phyloP scores from a whole-genome alignment of 495 filamentous ascomycete genomes.

The Cercophora sp. region DNA sequence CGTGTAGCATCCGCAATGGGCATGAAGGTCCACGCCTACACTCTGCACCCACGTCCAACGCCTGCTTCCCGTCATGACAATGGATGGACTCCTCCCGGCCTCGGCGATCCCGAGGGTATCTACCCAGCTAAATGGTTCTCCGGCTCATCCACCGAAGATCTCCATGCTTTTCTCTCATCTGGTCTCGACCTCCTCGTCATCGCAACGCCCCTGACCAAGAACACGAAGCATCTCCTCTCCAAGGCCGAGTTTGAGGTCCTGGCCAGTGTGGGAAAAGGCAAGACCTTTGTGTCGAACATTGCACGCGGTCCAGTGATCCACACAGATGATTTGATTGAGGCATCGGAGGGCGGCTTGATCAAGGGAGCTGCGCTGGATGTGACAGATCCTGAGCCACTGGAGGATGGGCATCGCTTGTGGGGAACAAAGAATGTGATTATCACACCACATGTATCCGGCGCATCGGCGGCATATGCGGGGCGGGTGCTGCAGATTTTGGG shows the following conservation, averaged over 20 bases:
- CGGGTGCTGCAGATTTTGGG: slow-evolving; percentile 55
- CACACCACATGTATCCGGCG: slow-evolving; percentile 74
- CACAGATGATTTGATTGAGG: slow-evolving; percentile 61
- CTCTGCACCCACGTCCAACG: slow-evolving; percentile 60
- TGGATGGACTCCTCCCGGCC: slow-evolving; percentile 68
- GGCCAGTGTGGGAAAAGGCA: slow-evolving; percentile 17
- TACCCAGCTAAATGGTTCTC: slow-evolving; percentile 74
- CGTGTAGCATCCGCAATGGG: slow-evolving; percentile 69
- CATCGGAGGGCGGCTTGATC: slow-evolving; percentile 55
- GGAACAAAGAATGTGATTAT: slow-evolving; percentile 66
- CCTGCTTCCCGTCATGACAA: slow-evolving; percentile 56
- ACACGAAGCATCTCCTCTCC: slow-evolving; percentile 62
- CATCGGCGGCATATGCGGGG: slow-evolving; percentile 55
- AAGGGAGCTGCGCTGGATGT: slow-evolving; percentile 79
- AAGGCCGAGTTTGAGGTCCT: slow-evolving; percentile 64
- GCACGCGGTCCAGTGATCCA: slow-evolving; percentile 68
- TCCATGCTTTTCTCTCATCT: slow-evolving; percentile 63
- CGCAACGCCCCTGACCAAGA: slow-evolving; percentile 66
- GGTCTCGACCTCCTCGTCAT: slow-evolving; percentile 74
- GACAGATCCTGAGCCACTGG: slow-evolving; percentile 81
- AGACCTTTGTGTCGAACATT: slow-evolving; percentile 69
- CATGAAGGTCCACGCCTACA: slow-evolving; percentile 79
- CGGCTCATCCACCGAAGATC: slow-evolving; percentile 54
- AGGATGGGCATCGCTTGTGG: slow-evolving; percentile 67
- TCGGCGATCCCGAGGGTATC: slow-evolving; percentile 70